Evolutionary conservation across 2,329 filamentous ascomycete species (phyloP).

Genomic region (Talaromyces albobiverticillius): DNA sequence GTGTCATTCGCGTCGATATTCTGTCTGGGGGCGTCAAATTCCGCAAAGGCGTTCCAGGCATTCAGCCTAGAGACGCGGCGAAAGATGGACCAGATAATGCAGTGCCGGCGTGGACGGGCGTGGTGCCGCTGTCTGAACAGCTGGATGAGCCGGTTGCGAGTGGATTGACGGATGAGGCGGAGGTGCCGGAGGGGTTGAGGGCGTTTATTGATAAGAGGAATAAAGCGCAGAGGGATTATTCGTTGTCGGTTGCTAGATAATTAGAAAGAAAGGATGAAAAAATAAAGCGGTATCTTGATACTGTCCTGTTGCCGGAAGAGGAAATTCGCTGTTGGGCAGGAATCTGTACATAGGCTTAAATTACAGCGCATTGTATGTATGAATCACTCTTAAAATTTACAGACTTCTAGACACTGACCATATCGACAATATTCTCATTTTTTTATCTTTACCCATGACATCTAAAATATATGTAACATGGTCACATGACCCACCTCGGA

Average conservation of each 20-base stretch:
- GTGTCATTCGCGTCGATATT: conserved; percentile 12
- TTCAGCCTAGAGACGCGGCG: conserved; percentile 6
- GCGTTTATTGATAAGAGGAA: background rate
- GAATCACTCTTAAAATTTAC: too few relatives aligned
- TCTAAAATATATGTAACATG: too few relatives aligned
- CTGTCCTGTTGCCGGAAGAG: too few relatives aligned
- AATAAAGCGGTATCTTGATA: too few relatives aligned
- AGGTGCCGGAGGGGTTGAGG: background rate
- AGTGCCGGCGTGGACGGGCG: conserved; percentile 5
- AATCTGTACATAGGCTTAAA: background rate
- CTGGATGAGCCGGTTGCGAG: conserved; percentile 3
- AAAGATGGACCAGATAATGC: conserved; percentile 11
- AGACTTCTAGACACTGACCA: too few relatives aligned
- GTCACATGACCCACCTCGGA: too few relatives aligned
- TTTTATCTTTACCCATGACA: too few relatives aligned
- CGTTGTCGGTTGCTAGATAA: background rate
- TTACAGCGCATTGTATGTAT: too few relatives aligned
- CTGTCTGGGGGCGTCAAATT: conserved; percentile 5
- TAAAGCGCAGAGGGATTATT: background rate
- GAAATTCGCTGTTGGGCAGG: background rate
- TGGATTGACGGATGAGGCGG: conserved; percentile 3
- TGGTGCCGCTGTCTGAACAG: conserved; percentile 2
- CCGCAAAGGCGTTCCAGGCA: conserved; percentile 8
- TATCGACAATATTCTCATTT: too few relatives aligned
- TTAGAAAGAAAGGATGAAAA: too few relatives aligned